Evolutionary conservation across 441 rosid genomes (phyloP).

Genomic region (Eruca vesicaria): DNA sequence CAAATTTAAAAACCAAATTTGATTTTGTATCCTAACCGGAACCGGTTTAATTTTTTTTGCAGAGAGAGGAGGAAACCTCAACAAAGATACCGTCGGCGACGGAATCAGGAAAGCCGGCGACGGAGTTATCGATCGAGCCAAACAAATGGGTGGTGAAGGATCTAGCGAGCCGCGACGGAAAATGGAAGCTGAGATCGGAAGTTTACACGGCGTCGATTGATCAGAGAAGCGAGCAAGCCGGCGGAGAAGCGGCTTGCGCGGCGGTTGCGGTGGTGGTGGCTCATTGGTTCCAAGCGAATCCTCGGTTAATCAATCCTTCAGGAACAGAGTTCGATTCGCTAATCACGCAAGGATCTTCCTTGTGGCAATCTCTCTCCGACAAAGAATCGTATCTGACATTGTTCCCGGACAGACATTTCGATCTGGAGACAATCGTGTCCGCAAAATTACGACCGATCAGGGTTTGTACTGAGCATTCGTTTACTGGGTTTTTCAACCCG

Average conservation of each 20-base stretch:
- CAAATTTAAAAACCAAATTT: neutral
- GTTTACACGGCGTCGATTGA: constrained; percentile 69
- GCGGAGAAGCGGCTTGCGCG: constrained; percentile 69
- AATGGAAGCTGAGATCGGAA: constrained; percentile 27
- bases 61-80: constrained; percentile 22
- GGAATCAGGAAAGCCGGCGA: neutral
- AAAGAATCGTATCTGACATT: constrained; percentile 24
- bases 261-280: constrained; percentile 50
- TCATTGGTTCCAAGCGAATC: constrained; percentile 54
- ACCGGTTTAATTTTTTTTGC: constrained; percentile 9
- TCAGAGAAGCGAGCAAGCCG: constrained; percentile 58
- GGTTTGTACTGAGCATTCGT: constrained; percentile 39
- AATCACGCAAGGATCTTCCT: constrained; percentile 51
- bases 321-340: constrained; percentile 51
- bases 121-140: neutral
- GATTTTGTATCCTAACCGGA: neutral
- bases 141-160: constrained; percentile 30
- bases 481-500: constrained; percentile 57
- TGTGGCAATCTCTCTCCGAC: constrained; percentile 56
- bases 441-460: constrained; percentile 38
- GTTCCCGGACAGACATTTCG: constrained; percentile 60
- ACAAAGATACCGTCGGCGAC: constrained; percentile 7
- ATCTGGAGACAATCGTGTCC: constrained; percentile 52
- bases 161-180: constrained; percentile 25
- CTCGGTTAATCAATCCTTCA: constrained; percentile 39